phyloP scores from a whole-genome alignment of 2,329 filamentous ascomycete genomes.

The Pseudomassariella vexata region DNA sequence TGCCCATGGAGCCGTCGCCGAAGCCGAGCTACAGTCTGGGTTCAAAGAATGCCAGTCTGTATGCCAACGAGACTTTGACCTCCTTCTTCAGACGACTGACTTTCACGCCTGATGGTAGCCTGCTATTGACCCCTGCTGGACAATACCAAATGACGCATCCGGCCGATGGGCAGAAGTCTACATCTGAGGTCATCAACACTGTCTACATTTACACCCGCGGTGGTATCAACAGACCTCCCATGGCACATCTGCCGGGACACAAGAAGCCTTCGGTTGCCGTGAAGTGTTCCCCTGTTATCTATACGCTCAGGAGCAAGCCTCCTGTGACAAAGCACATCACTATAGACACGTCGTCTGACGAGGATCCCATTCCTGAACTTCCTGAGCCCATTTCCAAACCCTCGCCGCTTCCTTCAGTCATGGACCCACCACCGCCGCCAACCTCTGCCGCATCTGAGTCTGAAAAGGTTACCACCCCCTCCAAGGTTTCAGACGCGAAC shows the following conservation, averaged over 20 bases:
- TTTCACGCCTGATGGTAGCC: constrained; percentile 90
- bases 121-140: constrained; percentile 89
- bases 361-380: constrained; percentile 76
- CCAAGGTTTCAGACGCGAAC: constrained; percentile 39
- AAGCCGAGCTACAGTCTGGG: constrained; percentile 62
- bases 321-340: constrained; percentile 81
- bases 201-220: constrained; percentile 97
- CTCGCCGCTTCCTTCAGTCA: constrained; percentile 52
- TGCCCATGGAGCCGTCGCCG: constrained; percentile 86
- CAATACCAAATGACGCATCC: constrained; percentile 84
- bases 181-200: constrained; percentile 88
- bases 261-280: constrained; percentile 98
- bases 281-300: constrained; percentile 86
- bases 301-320: constrained; percentile 66
- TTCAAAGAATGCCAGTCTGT: constrained; percentile 81
- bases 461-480: constrained; percentile 45
- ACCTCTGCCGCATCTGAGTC: constrained; percentile 39
- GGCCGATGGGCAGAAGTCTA: constrained; percentile 56
- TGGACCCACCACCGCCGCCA: constrained; percentile 75
- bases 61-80: constrained; percentile 93
- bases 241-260: constrained; percentile 90
- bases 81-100: constrained; percentile 94
- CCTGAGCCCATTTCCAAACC: constrained; percentile 74
- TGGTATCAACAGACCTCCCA: constrained; percentile 92
- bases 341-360: constrained; percentile 84